Percentiles rank a stretch among this genome's conserved stretches.
Conservation (phyloP, 768 basidiomycete genomes). For the Terana coerulea region DNA sequence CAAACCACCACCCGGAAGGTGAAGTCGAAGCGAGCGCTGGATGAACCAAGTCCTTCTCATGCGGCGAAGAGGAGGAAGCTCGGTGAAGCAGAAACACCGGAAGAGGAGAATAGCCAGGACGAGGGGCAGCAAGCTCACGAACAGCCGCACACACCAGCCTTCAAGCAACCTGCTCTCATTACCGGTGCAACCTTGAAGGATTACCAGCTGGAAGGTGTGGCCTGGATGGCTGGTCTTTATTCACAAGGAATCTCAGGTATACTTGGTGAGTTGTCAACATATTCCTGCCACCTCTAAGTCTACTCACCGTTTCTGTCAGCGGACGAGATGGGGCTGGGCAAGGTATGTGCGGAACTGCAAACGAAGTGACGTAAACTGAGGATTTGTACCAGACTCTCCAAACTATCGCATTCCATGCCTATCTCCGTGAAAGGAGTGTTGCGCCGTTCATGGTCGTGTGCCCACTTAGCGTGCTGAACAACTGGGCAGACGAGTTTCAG, state of each 20-base stretch:
- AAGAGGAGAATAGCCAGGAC: not conserved
- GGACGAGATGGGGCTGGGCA: conserved; percentile 95
- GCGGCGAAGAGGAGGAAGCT: conserved; percentile 23
- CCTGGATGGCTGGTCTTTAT: conserved; percentile 91
- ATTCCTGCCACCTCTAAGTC: too few species aligned
- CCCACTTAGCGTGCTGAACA: conserved; percentile 89
- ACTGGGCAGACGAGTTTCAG: conserved; percentile 83
- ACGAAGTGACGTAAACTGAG: too few species aligned
- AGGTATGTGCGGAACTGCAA: too few species aligned
- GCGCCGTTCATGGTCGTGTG: conserved; percentile 87
- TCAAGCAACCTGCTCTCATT: conserved; percentile 73
- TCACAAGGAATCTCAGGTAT: conserved; percentile 84
- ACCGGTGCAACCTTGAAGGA: conserved; percentile 84
- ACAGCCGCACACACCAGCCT: conserved; percentile 22
- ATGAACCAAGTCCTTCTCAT: conserved; percentile 16
- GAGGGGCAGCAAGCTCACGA: not conserved
- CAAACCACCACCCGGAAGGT: not conserved
- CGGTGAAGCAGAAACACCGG: not conserved
- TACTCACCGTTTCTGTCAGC: conserved; percentile 40
- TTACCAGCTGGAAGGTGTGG: conserved; percentile 91
- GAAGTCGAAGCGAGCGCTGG: conserved; percentile 12
- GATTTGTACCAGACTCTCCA: conserved; percentile 78
- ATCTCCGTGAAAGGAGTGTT: conserved; percentile 71
- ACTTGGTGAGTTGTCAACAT: conserved; percentile 42
- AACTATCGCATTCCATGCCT: conserved; percentile 90